phyloP scores from a whole-genome alignment of 371 early-diverging fungal genomes.

The Cokeromyces recurvatus region DNA sequence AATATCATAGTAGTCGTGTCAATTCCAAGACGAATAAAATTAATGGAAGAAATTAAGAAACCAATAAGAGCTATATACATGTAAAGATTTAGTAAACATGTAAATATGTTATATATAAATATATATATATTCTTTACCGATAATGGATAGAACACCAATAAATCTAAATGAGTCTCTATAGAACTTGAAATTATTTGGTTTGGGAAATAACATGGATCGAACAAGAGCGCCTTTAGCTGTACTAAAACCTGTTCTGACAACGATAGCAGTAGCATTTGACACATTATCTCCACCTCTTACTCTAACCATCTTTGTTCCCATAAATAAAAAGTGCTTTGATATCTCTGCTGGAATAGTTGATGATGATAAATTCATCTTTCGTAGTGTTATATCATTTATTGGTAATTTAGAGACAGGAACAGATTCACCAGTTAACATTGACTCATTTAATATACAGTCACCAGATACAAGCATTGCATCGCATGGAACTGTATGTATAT shows the following conservation, averaged over 20 bases:
- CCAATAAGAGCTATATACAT: constrained; percentile 63
- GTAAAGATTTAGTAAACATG: too few species aligned
- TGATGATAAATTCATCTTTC: constrained; percentile 67
- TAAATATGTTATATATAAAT: too few species aligned
- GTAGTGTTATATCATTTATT: constrained; percentile 63
- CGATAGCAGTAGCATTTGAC: constrained; percentile 72
- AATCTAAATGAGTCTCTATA: constrained; percentile 95
- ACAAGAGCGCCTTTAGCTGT: constrained; percentile 96
- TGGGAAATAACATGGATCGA: constrained; percentile 93
- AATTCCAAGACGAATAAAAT: constrained; percentile 79
- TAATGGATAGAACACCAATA: constrained; percentile 81
- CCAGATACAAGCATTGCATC: constrained; percentile 96
- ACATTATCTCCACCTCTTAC: constrained; percentile 51
- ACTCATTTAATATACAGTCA: constrained; percentile 97
- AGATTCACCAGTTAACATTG: constrained; percentile 96
- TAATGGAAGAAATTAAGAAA: constrained; percentile 78
- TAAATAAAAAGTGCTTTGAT: constrained; percentile 80
- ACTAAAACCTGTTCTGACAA: constrained; percentile 94
- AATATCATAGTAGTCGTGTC: constrained; percentile 66
- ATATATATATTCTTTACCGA: too few species aligned
- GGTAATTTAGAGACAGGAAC: constrained; percentile 79
- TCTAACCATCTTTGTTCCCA: constrained; percentile 91
- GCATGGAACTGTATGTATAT: constrained; percentile 79
- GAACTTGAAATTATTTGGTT: constrained; percentile 92
- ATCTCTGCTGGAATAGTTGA: constrained; percentile 68